Percentiles rank a stretch among this genome's conserved stretches.
phyloP scores from a whole-genome alignment of 345 rosid genomes.

The Euphorbia tirucalli region DNA sequence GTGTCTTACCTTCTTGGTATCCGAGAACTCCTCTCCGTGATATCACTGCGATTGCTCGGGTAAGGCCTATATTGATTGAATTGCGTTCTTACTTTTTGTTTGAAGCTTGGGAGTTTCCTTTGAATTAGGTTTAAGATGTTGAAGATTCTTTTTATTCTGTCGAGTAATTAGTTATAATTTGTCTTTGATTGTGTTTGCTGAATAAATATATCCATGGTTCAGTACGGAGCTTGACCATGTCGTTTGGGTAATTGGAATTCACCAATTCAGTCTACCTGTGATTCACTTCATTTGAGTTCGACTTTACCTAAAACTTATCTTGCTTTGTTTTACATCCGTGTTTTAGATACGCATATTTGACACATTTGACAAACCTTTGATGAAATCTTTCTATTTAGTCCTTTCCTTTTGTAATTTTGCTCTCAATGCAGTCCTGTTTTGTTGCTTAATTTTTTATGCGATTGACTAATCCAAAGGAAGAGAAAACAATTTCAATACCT shows the following conservation, averaged over 20 bases:
- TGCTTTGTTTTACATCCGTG: too few relatives aligned
- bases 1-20: constrained; percentile 73
- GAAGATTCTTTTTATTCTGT: background rate
- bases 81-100: too few relatives aligned
- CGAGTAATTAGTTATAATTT: background rate
- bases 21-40: constrained; percentile 81
- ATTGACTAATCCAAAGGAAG: too few relatives aligned
- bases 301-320: too few relatives aligned
- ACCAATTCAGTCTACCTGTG: background rate
- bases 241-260: background rate
- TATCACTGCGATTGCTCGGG: constrained; percentile 58
- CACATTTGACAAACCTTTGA: too few relatives aligned
- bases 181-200: background rate
- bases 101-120: too few relatives aligned
- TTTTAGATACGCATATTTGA: too few relatives aligned
- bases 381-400: too few relatives aligned
- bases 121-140: background rate
- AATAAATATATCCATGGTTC: background rate
- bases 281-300: background rate
- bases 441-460: too few relatives aligned
- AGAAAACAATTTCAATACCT: too few relatives aligned
- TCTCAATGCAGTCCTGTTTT: too few relatives aligned
- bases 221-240: background rate
- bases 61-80: constrained; percentile 20
- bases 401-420: too few relatives aligned